These are phyloP conservation scores for Petasospora rhodanensis DNA, from an alignment of 1,139 yeast species.

Conservation along the genomic window DNA sequence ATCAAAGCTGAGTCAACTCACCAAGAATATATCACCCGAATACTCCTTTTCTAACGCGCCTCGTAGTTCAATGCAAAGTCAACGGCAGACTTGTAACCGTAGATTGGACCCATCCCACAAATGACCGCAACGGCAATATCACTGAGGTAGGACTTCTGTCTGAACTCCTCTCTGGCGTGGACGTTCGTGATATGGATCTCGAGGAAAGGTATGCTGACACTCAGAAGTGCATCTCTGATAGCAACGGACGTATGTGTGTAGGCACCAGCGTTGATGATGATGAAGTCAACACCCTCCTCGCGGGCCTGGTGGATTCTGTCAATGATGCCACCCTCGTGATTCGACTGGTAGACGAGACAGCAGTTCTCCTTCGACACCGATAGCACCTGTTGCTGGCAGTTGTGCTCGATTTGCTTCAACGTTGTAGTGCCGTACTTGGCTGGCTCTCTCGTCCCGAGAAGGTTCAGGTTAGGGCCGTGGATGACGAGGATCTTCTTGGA, in stretches of 20 bases:
- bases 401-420: constrained; percentile 37
- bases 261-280: constrained; percentile 48
- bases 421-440: constrained; percentile 47
- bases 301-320: constrained; percentile 45
- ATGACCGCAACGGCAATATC: constrained; percentile 47
- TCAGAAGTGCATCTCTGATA: constrained; percentile 44
- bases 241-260: constrained; percentile 49
- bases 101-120: constrained; percentile 42
- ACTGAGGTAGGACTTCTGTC: constrained; percentile 45
- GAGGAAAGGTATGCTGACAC: constrained; percentile 44
- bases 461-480: constrained; percentile 46
- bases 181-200: constrained; percentile 48
- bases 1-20: no score
- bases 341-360: constrained; percentile 33
- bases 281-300: constrained; percentile 29
- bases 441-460: constrained; percentile 46
- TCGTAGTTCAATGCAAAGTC: constrained; percentile 41
- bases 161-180: constrained; percentile 46
- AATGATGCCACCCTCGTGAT: constrained; percentile 44
- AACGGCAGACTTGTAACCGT: constrained; percentile 45
- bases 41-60: not conserved
- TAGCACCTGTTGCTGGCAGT: constrained; percentile 36
- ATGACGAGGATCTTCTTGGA: constrained; percentile 36
- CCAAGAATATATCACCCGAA: no score
- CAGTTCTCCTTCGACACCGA: constrained; percentile 26